These are phyloP conservation scores for Cynanchum wilfordii DNA, from an alignment of 257 asterid species.

Conservation along the genomic window DNA sequence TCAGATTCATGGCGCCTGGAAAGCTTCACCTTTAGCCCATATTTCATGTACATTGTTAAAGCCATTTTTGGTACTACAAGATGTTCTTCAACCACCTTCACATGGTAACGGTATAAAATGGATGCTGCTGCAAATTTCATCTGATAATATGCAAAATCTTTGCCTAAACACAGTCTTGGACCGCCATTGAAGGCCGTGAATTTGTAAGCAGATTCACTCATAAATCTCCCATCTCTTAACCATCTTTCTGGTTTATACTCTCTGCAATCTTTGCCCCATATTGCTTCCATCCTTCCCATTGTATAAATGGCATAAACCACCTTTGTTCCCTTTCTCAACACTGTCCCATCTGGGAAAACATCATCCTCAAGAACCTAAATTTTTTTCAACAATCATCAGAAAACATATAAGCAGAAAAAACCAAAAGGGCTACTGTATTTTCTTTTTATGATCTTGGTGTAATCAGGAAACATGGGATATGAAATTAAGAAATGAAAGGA, in stretches of 20 bases:
- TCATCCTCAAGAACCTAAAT: slow-evolving; percentile 73
- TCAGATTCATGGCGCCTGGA: slow-evolving; percentile 33
- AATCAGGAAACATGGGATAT: not conserved
- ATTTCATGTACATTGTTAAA: slow-evolving; percentile 80
- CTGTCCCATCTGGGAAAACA: slow-evolving; percentile 81
- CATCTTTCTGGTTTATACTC: slow-evolving; percentile 89
- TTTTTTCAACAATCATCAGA: not conserved
- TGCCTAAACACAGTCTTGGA: slow-evolving; percentile 89
- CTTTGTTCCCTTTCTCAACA: slow-evolving; percentile 77
- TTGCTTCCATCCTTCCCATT: slow-evolving; percentile 86
- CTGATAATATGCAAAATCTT: slow-evolving; percentile 89
- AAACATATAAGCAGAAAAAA: not conserved
- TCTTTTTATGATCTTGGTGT: not conserved
- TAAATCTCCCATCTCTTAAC: slow-evolving; percentile 71
- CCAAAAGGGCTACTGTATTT: not conserved
- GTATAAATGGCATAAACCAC: slow-evolving; percentile 83
- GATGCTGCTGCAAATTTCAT: slow-evolving; percentile 94
- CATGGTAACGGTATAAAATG: slow-evolving; percentile 52
- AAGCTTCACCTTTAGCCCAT: slow-evolving; percentile 68
- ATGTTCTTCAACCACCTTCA: slow-evolving; percentile 47
- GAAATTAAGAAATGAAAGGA: not conserved
- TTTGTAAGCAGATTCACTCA: slow-evolving; percentile 89
- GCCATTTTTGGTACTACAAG: slow-evolving; percentile 81
- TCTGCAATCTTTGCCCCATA: slow-evolving; percentile 87
- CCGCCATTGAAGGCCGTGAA: slow-evolving; percentile 96